These are phyloP conservation scores for Fusarium duplospermum DNA, from an alignment of 2,329 filamentous ascomycete genomes.

Conservation along the genomic window DNA sequence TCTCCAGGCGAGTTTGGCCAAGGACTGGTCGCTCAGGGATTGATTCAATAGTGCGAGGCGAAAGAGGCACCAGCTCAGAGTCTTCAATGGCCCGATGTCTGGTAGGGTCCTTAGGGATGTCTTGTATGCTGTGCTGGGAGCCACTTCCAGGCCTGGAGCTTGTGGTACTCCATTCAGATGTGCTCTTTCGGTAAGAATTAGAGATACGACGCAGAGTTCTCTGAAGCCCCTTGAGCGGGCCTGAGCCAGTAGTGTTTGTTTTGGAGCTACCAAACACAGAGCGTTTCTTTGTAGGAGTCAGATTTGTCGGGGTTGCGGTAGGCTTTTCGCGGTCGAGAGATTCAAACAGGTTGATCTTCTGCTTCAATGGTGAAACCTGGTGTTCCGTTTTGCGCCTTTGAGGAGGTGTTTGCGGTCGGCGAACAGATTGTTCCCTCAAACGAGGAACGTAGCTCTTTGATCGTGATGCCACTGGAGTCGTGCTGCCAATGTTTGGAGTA, in stretches of 20 bases:
- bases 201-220: slow-evolving; percentile 35
- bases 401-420: neutral
- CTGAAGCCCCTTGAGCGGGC: slow-evolving; percentile 14
- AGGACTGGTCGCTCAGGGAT: slow-evolving; percentile 13
- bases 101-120: neutral
- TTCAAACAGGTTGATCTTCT: slow-evolving; percentile 49
- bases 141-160: slow-evolving; percentile 1
- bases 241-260: neutral
- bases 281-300: neutral
- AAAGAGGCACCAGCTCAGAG: neutral
- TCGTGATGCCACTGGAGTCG: neutral
- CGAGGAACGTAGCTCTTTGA: slow-evolving; percentile 10
- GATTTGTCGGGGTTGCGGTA: neutral
- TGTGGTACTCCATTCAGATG: slow-evolving; percentile 35
- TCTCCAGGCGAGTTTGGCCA: slow-evolving; percentile 11
- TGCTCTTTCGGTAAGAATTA: slow-evolving; percentile 28
- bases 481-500: slow-evolving; percentile 1
- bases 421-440: neutral
- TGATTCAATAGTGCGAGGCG: slow-evolving; percentile 15
- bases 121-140: neutral
- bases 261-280: neutral
- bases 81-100: neutral
- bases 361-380: slow-evolving; percentile 36
- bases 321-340: slow-evolving; percentile 32
- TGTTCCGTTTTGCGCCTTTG: slow-evolving; percentile 13